Percentiles rank a stretch among this genome's conserved stretches.
phyloP scores from a whole-genome alignment of 257 asterid genomes.

The Plectranthus barbatus region DNA sequence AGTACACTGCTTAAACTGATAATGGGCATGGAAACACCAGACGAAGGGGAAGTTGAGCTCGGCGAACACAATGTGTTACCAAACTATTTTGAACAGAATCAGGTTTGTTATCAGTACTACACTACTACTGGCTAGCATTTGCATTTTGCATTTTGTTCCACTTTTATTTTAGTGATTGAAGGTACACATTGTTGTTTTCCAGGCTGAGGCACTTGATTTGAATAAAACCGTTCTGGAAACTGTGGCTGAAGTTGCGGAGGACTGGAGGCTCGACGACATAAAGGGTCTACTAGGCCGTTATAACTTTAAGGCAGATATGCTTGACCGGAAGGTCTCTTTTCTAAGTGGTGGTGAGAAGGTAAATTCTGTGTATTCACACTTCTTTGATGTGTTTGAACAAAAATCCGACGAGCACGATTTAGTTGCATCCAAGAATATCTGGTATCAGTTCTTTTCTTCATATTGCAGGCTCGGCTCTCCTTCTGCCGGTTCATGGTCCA shows the following conservation, averaged over 20 bases:
- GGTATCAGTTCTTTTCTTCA: background rate
- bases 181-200: constrained; percentile 3
- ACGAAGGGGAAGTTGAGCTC: constrained; percentile 58
- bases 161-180: background rate
- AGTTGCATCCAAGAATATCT: background rate
- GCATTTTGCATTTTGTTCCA: background rate
- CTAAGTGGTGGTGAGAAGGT: constrained; percentile 99
- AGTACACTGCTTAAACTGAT: constrained; percentile 88
- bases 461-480: constrained; percentile 83
- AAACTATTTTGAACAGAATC: constrained; percentile 96
- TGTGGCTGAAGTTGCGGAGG: constrained; percentile 92
- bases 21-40: constrained; percentile 75
- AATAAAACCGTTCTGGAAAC: constrained; percentile 67
- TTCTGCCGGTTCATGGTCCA: constrained; percentile 98
- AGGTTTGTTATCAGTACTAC: constrained; percentile 49
- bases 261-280: constrained; percentile 92
- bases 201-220: constrained; percentile 99
- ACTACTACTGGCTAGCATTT: background rate
- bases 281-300: constrained; percentile 95
- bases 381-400: background rate
- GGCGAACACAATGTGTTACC: constrained; percentile 94
- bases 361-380: constrained; percentile 8
- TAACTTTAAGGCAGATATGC: constrained; percentile 85
- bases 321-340: constrained; percentile 84
- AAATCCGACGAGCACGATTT: background rate